Evolutionary conservation across 352 stramenopile species (phyloP).

Genomic region (Phytophthora brassicae): DNA sequence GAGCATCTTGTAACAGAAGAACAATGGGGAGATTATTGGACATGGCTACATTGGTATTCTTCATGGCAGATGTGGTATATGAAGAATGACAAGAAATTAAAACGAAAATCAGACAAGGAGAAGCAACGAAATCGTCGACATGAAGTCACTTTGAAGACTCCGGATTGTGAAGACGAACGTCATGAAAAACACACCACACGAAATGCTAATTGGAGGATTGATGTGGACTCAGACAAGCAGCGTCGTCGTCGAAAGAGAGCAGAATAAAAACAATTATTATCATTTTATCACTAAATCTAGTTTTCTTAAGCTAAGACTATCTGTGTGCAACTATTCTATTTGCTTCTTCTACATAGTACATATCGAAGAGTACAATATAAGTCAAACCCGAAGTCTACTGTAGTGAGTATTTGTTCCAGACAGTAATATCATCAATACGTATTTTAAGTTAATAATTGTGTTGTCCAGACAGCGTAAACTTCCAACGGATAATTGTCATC

Average conservation of each 20-base stretch:
- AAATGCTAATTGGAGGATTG: slow-evolving; percentile 34
- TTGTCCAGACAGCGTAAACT: too few species aligned
- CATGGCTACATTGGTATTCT: slow-evolving; percentile 70
- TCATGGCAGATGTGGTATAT: slow-evolving; percentile 70
- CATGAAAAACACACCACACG: background rate
- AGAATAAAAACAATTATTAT: too few species aligned
- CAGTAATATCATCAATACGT: too few species aligned
- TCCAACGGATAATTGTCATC: too few species aligned
- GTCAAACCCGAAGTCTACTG: too few species aligned
- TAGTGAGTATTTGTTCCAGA: too few species aligned
- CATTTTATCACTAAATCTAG: too few species aligned
- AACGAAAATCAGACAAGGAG: slow-evolving; percentile 13
- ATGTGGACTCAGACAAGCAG: slow-evolving; percentile 10
- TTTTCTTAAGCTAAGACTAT: too few species aligned
- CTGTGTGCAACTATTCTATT: too few species aligned
- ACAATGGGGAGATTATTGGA: slow-evolving; percentile 62
- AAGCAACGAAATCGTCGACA: slow-evolving; percentile 3
- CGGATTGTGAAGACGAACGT: background rate
- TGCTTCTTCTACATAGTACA: too few species aligned
- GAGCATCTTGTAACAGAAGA: slow-evolving; percentile 56
- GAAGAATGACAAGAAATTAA: slow-evolving; percentile 38
- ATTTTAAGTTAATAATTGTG: too few species aligned
- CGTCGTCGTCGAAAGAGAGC: slow-evolving; percentile 3
- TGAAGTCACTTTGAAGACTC: background rate
- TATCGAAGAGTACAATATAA: too few species aligned